Evolutionary conservation across 805 yeast genomes (phyloP).

Genomic region (Zygotorulaspora sp.): DNA sequence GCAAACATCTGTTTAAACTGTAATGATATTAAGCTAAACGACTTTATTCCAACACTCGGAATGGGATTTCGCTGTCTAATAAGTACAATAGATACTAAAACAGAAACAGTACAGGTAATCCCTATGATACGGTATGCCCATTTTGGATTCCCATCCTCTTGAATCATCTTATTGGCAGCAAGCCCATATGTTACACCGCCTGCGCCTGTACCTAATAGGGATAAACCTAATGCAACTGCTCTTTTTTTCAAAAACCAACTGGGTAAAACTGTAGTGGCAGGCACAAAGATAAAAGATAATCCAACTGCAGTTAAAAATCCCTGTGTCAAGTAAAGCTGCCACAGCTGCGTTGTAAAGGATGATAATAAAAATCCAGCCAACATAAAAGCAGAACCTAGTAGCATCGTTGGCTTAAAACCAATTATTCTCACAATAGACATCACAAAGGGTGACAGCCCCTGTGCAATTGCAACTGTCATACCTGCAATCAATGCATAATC

Average conservation of each 20-base stretch:
- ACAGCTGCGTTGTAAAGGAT: conserved; percentile 50
- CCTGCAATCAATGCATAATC: conserved; percentile 71
- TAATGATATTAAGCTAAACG: conserved; percentile 17
- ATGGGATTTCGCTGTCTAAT: conserved; percentile 43
- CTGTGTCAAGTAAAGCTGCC: conserved; percentile 68
- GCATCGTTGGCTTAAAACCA: conserved; percentile 47
- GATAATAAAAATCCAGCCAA: conserved; percentile 57
- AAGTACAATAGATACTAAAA: conserved; percentile 40
- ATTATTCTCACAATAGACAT: conserved; percentile 44
- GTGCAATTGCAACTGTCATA: conserved; percentile 51
- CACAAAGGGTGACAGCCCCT: conserved; percentile 55
- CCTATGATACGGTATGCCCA: conserved; percentile 48
- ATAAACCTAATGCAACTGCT: conserved; percentile 49
- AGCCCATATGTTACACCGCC: conserved; percentile 47
- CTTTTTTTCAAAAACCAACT: conserved; percentile 67
- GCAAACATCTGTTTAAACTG: conserved; percentile 37
- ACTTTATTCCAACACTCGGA: conserved; percentile 28
- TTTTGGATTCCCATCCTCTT: conserved; percentile 39
- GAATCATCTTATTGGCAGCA: conserved; percentile 41
- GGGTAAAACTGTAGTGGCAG: conserved; percentile 57
- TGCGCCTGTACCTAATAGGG: conserved; percentile 48
- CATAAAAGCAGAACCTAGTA: conserved; percentile 47
- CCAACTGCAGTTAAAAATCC: conserved; percentile 57
- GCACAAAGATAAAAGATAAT: conserved; percentile 51
- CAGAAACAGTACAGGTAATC: conserved; percentile 37